A percentile compares a stretch with the other conserved stretches of the same genome.
Evolutionary conservation across 2,329 filamentous ascomycete genomes (phyloP).

Genomic region (Pseudopyricularia javanii): DNA sequence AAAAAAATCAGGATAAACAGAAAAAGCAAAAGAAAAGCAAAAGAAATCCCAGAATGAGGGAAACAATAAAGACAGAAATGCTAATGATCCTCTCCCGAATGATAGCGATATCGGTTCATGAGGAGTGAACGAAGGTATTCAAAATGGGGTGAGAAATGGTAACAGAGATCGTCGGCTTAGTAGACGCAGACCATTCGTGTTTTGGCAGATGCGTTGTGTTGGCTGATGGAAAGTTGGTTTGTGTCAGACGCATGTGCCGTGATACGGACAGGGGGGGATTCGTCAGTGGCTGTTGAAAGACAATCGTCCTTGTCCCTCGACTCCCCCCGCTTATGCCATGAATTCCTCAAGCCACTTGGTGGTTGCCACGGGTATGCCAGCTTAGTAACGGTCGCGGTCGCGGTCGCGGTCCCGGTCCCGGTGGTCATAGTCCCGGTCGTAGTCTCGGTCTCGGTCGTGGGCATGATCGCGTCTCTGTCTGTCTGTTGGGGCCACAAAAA

Average conservation of each 20-base stretch:
- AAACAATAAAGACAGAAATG: not conserved
- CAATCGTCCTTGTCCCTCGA: no score
- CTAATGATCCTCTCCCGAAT: not conserved
- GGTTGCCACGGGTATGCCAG: not conserved
- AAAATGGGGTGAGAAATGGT: not conserved
- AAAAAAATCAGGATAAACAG: not conserved
- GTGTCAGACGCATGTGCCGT: not conserved
- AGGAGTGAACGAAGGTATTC: not conserved
- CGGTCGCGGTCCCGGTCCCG: not conserved
- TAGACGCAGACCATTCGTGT: not conserved
- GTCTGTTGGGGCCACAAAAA: not conserved
- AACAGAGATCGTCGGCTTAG: not conserved
- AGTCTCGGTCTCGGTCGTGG: not conserved
- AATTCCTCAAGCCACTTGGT: no score
- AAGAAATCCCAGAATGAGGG: not conserved
- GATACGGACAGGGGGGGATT: not conserved
- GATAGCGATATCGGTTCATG: not conserved
- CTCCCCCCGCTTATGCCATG: no score
- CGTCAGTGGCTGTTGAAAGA: no score
- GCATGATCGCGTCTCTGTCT: not conserved
- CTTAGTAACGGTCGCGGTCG: conserved; percentile 1
- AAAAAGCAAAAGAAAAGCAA: not conserved
- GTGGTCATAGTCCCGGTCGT: conserved; percentile 1
- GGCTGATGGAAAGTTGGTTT: not conserved
- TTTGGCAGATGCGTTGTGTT: not conserved